These are phyloP conservation scores for Medicago arabica DNA, from an alignment of 306 rosid genomes.

Conservation along the genomic window DNA sequence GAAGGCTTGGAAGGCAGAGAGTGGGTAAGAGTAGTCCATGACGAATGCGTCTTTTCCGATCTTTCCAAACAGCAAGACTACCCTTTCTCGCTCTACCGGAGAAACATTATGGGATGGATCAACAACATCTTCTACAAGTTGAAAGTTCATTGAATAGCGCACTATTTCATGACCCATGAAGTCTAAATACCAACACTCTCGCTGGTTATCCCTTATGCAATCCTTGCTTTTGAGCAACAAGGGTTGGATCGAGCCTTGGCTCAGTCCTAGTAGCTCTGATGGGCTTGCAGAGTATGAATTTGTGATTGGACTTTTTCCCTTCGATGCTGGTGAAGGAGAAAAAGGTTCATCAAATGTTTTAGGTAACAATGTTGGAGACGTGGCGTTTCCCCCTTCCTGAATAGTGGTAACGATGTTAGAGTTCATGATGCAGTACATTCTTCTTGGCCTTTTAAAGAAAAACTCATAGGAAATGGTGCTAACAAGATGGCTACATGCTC, in stretches of 20 bases:
- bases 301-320: slow-evolving; percentile 47
- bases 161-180: slow-evolving; percentile 59
- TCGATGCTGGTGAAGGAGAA: slow-evolving; percentile 42
- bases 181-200: slow-evolving; percentile 65
- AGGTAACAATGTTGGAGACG: slow-evolving; percentile 50
- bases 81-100: slow-evolving; percentile 63
- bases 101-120: slow-evolving; percentile 59
- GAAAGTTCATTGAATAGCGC: slow-evolving; percentile 77
- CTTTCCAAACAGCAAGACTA: slow-evolving; percentile 77
- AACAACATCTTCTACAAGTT: slow-evolving; percentile 66
- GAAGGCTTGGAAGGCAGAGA: slow-evolving; percentile 82
- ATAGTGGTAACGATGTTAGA: slow-evolving; percentile 61
- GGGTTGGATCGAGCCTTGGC: slow-evolving; percentile 34
- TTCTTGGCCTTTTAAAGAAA: slow-evolving; percentile 45
- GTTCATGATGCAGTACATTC: slow-evolving; percentile 64
- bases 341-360: slow-evolving; percentile 38
- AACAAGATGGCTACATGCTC: slow-evolving; percentile 50
- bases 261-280: slow-evolving; percentile 18
- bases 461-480: slow-evolving; percentile 52
- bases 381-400: slow-evolving; percentile 63
- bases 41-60: slow-evolving; percentile 72
- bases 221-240: slow-evolving; percentile 64
- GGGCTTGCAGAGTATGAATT: slow-evolving; percentile 40
- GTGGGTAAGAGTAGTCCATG: slow-evolving; percentile 79
- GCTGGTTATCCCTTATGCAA: slow-evolving; percentile 71